phyloP scores from a whole-genome alignment of 2,329 filamentous ascomycete genomes.

The Ophiostoma quercus region DNA sequence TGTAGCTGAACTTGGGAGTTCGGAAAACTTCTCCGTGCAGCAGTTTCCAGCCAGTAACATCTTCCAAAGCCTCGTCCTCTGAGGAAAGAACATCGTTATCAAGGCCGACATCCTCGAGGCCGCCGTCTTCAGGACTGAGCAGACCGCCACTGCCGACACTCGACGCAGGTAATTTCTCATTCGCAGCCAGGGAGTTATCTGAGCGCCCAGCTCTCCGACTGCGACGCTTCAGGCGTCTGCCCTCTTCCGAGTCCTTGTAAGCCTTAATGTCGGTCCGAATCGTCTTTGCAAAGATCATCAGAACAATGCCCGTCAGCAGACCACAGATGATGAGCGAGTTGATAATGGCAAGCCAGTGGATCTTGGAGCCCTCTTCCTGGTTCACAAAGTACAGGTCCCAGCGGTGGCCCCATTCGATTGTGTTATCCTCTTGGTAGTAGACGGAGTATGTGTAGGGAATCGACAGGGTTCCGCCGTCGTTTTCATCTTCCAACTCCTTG shows the following conservation, averaged over 20 bases:
- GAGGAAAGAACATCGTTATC: constrained; percentile 49
- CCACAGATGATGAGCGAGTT: constrained; percentile 82
- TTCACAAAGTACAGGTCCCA: constrained; percentile 91
- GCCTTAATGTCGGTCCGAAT: constrained; percentile 73
- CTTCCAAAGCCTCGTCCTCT: constrained; percentile 70
- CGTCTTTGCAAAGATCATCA: constrained; percentile 75
- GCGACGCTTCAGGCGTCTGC: constrained; percentile 53
- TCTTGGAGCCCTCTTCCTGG: constrained; percentile 72
- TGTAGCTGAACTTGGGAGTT: constrained; percentile 60
- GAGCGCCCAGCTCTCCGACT: constrained; percentile 30
- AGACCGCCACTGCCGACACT: constrained; percentile 40
- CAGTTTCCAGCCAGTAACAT: constrained; percentile 82
- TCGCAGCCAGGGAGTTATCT: constrained; percentile 25
- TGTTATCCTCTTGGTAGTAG: constrained; percentile 78
- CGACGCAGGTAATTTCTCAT: constrained; percentile 44
- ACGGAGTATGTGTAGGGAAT: constrained; percentile 87
- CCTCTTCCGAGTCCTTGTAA: constrained; percentile 66
- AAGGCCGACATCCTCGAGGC: constrained; percentile 36
- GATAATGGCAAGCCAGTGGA: constrained; percentile 83
- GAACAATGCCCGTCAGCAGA: constrained; percentile 69
- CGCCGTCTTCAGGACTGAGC: constrained; percentile 46
- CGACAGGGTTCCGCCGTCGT: constrained; percentile 60
- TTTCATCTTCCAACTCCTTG: constrained; percentile 49
- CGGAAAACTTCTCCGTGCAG: constrained; percentile 86
- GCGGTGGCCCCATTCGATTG: constrained; percentile 73